Base-by-base conservation (phyloP, 1,284 basidiomycete genomes). In the Irpex sp. region DNA sequence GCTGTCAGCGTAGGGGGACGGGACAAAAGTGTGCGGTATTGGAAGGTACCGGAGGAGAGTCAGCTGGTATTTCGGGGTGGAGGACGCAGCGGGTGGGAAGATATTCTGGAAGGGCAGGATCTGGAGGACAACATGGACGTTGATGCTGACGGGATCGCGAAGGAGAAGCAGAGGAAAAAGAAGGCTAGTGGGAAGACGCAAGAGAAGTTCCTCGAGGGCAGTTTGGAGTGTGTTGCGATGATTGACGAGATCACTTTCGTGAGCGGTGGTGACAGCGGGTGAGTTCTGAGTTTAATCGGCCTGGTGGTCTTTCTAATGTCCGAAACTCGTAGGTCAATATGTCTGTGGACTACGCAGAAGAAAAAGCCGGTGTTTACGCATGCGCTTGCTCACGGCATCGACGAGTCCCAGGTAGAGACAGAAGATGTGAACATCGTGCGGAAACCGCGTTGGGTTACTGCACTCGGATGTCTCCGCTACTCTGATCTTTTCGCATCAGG, bases 11-110 rank as follows among this genome's bases (percentile, higher is more conserved):
- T 91, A 0, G 97, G 97, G 8, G 92, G 89, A 0, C 81, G 96
- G 31, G 97, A 99, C 79, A 91, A 95, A 70, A 97, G 96, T 0
- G 86, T 91, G 67, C 84, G 97, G 26, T 98, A 88, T 78, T 99
- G 97, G 97, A 98, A 98, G 79, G 91, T 99, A 60, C 88, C 91
- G 49, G 97, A 99, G 65, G 96, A 98, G 78, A 93, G 87, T 21
- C 97, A 99, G 75, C 82, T 99, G 34, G 96, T 99, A 2, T 98
- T 99, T 71, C 85, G 97, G 51, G 96, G 95, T 31, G 97, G 97
- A 9, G 93, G 91, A 2, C 84, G 85, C 68, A 95, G 89, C 75
- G 84, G 85, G 47, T 80, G 93, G 66, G 79, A 92, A 58, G 92
- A 94, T 68, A 84, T 95, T 8, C 70, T 96, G 5, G 94, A 96